These are phyloP conservation scores for Metarhizium robertsii DNA, from an alignment of 2,329 filamentous ascomycete species.

Conservation along the genomic window DNA sequence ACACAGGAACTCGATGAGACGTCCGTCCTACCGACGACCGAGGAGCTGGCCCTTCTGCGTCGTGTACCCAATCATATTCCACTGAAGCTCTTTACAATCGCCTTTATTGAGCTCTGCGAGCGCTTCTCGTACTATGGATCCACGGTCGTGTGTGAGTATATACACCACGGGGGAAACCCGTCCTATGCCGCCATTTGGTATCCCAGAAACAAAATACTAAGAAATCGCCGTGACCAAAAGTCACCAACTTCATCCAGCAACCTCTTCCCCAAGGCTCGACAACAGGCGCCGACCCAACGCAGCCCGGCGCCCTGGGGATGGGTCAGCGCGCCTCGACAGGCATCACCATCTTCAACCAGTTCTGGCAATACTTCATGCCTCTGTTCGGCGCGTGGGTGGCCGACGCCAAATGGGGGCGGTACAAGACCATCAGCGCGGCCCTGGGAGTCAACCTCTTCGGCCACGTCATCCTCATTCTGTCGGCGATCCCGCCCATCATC, in stretches of 20 bases:
- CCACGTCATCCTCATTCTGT: constrained; percentile 55
- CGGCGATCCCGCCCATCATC: constrained; percentile 55
- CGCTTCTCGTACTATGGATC: constrained; percentile 72
- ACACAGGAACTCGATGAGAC: not conserved
- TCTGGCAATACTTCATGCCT: constrained; percentile 53
- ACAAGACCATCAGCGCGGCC: constrained; percentile 62
- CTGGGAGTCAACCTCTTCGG: constrained; percentile 56
- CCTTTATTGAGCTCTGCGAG: constrained; percentile 66
- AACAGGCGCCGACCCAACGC: constrained; percentile 36
- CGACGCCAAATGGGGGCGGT: constrained; percentile 64
- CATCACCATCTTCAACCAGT: constrained; percentile 44
- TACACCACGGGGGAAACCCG: not conserved
- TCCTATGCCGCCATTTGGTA: no score
- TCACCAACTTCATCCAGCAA: constrained; percentile 54
- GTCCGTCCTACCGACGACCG: constrained; percentile 41
- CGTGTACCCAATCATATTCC: constrained; percentile 57
- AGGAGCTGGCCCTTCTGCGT: constrained; percentile 50
- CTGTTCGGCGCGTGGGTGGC: constrained; percentile 49
- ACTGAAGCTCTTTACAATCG: constrained; percentile 58
- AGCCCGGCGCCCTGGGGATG: constrained; percentile 46
- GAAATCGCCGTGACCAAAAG: not conserved
- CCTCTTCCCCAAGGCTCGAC: constrained; percentile 42
- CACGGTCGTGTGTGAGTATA: constrained; percentile 44
- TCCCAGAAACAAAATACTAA: no score
- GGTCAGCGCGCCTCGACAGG: constrained; percentile 41